Conservation (phyloP, 768 basidiomycete species). For the Tylopilus intermedius region DNA sequence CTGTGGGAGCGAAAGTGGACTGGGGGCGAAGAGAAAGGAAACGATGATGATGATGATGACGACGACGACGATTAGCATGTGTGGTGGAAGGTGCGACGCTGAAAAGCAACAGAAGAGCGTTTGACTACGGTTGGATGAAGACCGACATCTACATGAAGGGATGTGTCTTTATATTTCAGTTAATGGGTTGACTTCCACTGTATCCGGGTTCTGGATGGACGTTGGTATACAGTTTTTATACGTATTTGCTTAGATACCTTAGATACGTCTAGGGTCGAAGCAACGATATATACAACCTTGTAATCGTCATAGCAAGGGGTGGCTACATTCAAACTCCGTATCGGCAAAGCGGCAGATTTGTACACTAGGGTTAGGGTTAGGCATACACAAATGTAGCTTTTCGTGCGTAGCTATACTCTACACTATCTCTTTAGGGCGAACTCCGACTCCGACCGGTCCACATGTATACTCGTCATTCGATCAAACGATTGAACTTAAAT, state of each 20-base stretch:
- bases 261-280: background rate
- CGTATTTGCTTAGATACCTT: slow-evolving; percentile 20
- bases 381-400: too few relatives aligned
- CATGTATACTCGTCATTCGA: too few relatives aligned
- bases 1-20: slow-evolving; percentile 85
- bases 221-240: background rate
- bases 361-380: too few relatives aligned
- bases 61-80: slow-evolving; percentile 35
- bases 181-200: slow-evolving; percentile 17
- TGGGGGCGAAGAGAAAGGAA: slow-evolving; percentile 56
- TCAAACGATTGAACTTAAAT: background rate
- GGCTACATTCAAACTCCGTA: too few relatives aligned
- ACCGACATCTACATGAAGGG: slow-evolving; percentile 4
- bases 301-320: background rate
- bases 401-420: too few relatives aligned
- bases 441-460: too few relatives aligned
- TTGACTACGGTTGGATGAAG: too few relatives aligned
- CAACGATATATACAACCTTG: background rate
- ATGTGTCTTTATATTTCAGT: slow-evolving; percentile 25
- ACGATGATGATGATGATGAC: slow-evolving; percentile 44
- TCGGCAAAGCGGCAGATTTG: too few relatives aligned
- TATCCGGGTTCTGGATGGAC: slow-evolving; percentile 5
- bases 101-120: too few relatives aligned
- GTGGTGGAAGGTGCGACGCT: background rate
- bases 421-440: too few relatives aligned